These are phyloP conservation scores for Trypanosoma platydactyli DNA, from an alignment of 208 protist species.

Conservation along the genomic window DNA sequence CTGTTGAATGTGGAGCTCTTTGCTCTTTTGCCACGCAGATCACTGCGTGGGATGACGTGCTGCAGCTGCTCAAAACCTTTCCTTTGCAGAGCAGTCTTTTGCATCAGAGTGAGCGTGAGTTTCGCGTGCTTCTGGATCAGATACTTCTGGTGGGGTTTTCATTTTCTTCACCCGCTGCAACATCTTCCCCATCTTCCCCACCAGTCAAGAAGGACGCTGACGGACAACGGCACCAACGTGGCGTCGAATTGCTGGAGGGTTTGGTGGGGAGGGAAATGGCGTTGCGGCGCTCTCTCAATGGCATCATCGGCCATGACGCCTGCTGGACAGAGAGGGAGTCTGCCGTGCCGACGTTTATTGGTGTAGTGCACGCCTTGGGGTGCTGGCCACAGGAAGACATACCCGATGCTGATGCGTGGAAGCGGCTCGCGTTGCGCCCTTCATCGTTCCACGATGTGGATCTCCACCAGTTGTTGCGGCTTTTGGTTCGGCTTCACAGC, in stretches of 20 bases:
- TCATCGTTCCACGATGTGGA: slow-evolving; percentile 26
- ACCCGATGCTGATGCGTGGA: slow-evolving; percentile 14
- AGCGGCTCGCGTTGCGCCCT: slow-evolving; percentile 16
- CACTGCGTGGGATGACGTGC: slow-evolving; percentile 34
- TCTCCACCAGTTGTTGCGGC: slow-evolving; percentile 19
- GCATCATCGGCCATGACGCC: slow-evolving; percentile 7
- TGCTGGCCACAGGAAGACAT: slow-evolving; percentile 26
- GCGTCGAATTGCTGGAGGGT: slow-evolving; percentile 38
- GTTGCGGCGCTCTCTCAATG: slow-evolving; percentile 19
- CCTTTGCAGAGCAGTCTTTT: slow-evolving; percentile 33
- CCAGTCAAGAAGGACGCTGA: background rate
- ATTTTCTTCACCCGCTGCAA: background rate
- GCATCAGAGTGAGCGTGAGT: slow-evolving; percentile 37
- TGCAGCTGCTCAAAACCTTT: slow-evolving; percentile 41
- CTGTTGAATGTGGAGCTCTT: slow-evolving; percentile 32
- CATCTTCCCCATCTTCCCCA: background rate
- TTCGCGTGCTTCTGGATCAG: slow-evolving; percentile 33
- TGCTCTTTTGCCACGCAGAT: slow-evolving; percentile 43
- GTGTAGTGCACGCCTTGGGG: slow-evolving; percentile 27
- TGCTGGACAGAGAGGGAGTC: slow-evolving; percentile 21
- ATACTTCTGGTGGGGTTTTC: slow-evolving; percentile 15
- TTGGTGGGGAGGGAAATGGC: slow-evolving; percentile 34
- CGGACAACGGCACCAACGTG: background rate
- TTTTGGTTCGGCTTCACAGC: slow-evolving; percentile 31
- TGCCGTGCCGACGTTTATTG: slow-evolving; percentile 23